Conservation (phyloP, 2,329 filamentous ascomycete genomes). For the Cadophora luteo-olivacea region DNA sequence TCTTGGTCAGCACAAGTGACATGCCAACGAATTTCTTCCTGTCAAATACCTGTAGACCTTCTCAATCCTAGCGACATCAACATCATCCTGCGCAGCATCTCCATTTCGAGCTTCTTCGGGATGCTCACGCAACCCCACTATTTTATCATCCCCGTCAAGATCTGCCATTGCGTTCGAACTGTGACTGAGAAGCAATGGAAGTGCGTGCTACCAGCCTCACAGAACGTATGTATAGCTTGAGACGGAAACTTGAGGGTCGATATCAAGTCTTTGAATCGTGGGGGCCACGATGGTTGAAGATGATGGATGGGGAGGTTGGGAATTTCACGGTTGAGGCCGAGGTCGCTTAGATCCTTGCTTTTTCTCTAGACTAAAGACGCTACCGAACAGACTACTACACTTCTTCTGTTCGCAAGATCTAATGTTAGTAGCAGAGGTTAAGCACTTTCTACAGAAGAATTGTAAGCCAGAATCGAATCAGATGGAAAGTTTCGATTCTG, state of each 20-base stretch:
- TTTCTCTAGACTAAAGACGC: neutral
- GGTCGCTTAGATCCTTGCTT: slow-evolving; percentile 12
- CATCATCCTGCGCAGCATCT: slow-evolving; percentile 29
- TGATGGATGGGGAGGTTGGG: neutral
- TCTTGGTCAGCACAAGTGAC: neutral
- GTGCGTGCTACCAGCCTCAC: slow-evolving; percentile 41
- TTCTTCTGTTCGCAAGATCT: neutral
- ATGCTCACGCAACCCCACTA: slow-evolving; percentile 23
- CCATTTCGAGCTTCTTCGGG: slow-evolving; percentile 23
- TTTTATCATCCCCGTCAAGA: slow-evolving; percentile 29
- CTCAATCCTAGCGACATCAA: slow-evolving; percentile 43
- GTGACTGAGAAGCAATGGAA: slow-evolving; percentile 42
- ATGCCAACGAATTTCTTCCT: neutral
- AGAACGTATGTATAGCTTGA: slow-evolving; percentile 8
- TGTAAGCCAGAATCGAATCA: neutral
- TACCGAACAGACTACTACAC: neutral
- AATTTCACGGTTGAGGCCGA: slow-evolving; percentile 16
- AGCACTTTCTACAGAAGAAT: neutral
- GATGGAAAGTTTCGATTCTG: neutral
- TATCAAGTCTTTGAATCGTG: neutral
- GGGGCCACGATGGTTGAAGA: neutral
- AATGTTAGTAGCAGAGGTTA: neutral
- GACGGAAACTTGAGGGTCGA: neutral
- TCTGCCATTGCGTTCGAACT: slow-evolving; percentile 36
- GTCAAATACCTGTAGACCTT: slow-evolving; percentile 46